Percentiles rank a stretch among this genome's conserved stretches.
Evolutionary conservation across 495 filamentous ascomycete genomes (phyloP).

Genomic region (Penicillium flavigenum): DNA sequence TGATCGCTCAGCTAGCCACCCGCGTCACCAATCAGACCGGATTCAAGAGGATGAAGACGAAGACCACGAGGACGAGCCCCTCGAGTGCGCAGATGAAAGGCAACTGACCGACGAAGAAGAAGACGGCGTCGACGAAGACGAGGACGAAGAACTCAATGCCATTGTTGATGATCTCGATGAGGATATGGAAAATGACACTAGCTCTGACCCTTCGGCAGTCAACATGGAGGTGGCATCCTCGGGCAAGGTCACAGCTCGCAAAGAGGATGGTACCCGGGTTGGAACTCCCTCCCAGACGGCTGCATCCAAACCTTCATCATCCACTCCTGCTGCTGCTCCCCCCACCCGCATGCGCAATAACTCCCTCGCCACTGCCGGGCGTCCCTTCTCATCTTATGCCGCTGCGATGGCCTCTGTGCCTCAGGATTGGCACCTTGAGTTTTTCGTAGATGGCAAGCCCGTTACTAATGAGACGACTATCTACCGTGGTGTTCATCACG

Average conservation of each 20-base stretch:
- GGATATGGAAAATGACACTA: conserved; percentile 72
- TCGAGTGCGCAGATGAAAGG: conserved; percentile 95
- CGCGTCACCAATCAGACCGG: conserved; percentile 51
- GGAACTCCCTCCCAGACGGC: conserved; percentile 75
- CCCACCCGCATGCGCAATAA: conserved; percentile 35
- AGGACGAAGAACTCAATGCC: conserved; percentile 71
- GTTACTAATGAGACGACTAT: conserved; percentile 93
- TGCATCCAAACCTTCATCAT: conserved; percentile 48
- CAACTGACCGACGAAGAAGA: conserved; percentile 76
- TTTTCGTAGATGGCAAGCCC: conserved; percentile 80
- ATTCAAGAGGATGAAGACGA: conserved; percentile 57
- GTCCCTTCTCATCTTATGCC: conserved; percentile 69
- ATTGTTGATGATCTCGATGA: conserved; percentile 91
- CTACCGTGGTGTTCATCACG: conserved; percentile 88
- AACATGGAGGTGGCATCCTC: conserved; percentile 89
- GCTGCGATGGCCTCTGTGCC: conserved; percentile 69
- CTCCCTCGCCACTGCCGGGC: conserved; percentile 45
- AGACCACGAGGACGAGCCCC: conserved; percentile 52
- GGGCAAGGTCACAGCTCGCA: conserved; percentile 92
- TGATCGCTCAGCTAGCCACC: conserved; percentile 39
- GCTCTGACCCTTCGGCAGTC: conserved; percentile 80
- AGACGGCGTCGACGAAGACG: conserved; percentile 68
- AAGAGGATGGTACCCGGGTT: conserved; percentile 90
- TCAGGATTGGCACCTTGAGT: conserved; percentile 98
- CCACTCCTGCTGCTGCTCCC: conserved; percentile 35